Evolutionary conservation across 495 filamentous ascomycete species (phyloP), one percentile per base, ranked within the genome.

Genomic region (Neurospora sp.): DNA sequence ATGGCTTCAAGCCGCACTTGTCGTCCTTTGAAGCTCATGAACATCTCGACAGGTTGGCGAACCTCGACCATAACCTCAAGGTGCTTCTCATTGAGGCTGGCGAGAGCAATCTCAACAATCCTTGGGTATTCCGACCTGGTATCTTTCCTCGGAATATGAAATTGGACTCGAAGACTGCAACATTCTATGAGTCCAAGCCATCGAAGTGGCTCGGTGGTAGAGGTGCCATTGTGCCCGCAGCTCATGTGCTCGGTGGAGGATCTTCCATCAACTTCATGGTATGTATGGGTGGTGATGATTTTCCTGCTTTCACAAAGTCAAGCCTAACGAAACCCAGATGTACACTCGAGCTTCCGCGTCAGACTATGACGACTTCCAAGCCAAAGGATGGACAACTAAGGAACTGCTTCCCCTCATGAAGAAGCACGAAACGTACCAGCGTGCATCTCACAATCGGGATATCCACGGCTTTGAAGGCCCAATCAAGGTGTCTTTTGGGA

Each of bases 401-500:
- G 91, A 94, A 73, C 84, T 94, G 14, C 80, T 95, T 38, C 92
- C 92, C 2, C 84, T 95, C 16, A 94, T 94, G 92, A 92, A 85
- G 81, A 94, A 93, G 83, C 90, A 93, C 76, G 93, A 94, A 83
- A 94, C 92, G 0, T 96, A 94, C 75, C 92, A 94, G 80, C 85
- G 92, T 31, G 85, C 91, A 16, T 90, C 86, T 75, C 92, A 92
- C 76, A 93, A 94, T 72, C 85, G 88, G 69, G 92, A 94, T 46
- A 77, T 92, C 39, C 92, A 96, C 76, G 92, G 92, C 18, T 92
- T 90, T 70, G 91, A 92, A 5, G 92, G 92, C 0, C 92, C 93
- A 1, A 94, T 96, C 82, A 94, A 94, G 79, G 93, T 94, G 39
- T 94, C 92, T 0, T 94, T 94, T 74, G 92, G 92, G 44, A 94